Conservation (phyloP, 2,329 filamentous ascomycete genomes). For the Macrophomina phaseolina region DNA sequence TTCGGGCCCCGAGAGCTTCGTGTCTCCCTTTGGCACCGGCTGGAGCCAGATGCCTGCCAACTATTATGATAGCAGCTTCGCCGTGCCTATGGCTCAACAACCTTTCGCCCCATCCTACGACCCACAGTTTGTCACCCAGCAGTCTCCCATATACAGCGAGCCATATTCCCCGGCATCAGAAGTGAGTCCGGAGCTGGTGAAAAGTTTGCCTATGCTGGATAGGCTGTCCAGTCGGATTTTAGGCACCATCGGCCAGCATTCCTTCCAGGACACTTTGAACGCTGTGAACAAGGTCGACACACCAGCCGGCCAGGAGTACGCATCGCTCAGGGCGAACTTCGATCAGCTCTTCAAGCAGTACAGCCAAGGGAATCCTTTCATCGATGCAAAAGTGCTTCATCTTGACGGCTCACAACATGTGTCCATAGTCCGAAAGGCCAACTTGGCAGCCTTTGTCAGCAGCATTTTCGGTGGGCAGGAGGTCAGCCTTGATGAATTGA, state of each 20-base stretch:
- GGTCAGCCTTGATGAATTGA: slow-evolving; percentile 67
- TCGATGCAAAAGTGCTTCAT: slow-evolving; percentile 62
- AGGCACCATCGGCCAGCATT: slow-evolving; percentile 61
- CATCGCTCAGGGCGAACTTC: slow-evolving; percentile 65
- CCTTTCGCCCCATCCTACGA: slow-evolving; percentile 23
- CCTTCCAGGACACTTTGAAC: slow-evolving; percentile 61
- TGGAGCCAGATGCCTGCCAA: slow-evolving; percentile 20
- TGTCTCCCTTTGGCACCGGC: slow-evolving; percentile 11
- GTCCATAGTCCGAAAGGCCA: slow-evolving; percentile 62
- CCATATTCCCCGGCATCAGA: slow-evolving; percentile 15
- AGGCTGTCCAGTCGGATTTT: slow-evolving; percentile 64
- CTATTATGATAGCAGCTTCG: slow-evolving; percentile 22
- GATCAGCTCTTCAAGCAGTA: slow-evolving; percentile 67
- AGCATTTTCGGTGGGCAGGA: slow-evolving; percentile 69
- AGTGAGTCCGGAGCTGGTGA: slow-evolving; percentile 7
- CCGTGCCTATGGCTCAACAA: slow-evolving; percentile 14
- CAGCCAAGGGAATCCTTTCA: slow-evolving; percentile 61
- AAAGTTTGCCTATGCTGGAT: slow-evolving; percentile 8
- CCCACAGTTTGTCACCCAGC: slow-evolving; percentile 13
- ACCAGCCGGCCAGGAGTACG: slow-evolving; percentile 65
- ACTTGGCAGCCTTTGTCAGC: slow-evolving; percentile 68
- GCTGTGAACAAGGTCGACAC: slow-evolving; percentile 63
- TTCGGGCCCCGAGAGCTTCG: slow-evolving; percentile 16
- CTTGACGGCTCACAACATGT: slow-evolving; percentile 51
- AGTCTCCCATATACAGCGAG: slow-evolving; percentile 26